Percentiles rank a stretch among this genome's conserved stretches.
These are phyloP conservation scores for Penicillium brasilianum DNA, from an alignment of 2,329 filamentous ascomycete genomes.

Conservation along the genomic window DNA sequence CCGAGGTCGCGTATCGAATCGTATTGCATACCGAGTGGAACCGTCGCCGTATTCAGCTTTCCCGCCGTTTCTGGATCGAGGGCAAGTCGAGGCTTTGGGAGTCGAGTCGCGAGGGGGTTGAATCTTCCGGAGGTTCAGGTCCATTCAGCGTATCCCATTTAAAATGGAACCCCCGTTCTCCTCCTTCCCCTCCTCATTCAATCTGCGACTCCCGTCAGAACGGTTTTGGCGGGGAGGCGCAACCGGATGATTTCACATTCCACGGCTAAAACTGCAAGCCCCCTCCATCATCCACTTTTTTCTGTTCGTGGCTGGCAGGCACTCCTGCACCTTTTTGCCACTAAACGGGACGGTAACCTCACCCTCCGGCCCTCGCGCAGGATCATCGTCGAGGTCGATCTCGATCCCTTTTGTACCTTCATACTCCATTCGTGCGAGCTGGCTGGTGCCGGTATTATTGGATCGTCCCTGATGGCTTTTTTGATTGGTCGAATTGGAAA, in stretches of 20 bases:
- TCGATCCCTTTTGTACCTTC: background rate
- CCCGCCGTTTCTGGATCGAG: background rate
- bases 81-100: no score
- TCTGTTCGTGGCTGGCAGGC: background rate
- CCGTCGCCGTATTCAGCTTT: conserved; percentile 6
- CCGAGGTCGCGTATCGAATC: conserved; percentile 15
- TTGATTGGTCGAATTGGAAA: background rate
- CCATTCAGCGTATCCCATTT: background rate
- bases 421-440: background rate
- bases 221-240: conserved; percentile 1
- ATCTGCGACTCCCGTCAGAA: conserved; percentile 3
- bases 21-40: conserved; percentile 11
- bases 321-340: background rate
- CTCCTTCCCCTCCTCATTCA: background rate
- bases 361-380: background rate
- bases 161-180: background rate
- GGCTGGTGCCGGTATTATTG: background rate
- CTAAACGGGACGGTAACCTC: background rate
- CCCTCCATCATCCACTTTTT: background rate
- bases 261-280: conserved; percentile 12
- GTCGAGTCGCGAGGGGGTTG: background rate
- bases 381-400: background rate
- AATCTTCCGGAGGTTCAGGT: background rate
- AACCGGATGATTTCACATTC: conserved; percentile 9
- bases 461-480: background rate